Evolutionary conservation across 331 rosid species (phyloP).

Genomic region (Pyracantha coccinea): DNA sequence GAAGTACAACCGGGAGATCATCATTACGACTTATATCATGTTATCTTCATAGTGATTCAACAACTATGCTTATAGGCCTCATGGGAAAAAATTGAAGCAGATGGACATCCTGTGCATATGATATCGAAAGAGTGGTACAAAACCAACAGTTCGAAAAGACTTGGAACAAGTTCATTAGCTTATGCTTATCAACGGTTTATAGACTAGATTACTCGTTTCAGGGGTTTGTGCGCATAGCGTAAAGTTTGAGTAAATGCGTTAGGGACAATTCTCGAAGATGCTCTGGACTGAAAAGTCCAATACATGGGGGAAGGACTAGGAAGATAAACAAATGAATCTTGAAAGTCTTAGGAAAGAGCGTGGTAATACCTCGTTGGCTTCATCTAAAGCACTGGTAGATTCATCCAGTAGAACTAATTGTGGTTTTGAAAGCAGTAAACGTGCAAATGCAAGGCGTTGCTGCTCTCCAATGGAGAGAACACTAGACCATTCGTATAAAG

Average conservation of each 20-base stretch:
- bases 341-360: not conserved
- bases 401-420: slow-evolving; percentile 77
- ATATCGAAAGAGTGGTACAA: not conserved
- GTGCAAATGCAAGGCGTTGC: slow-evolving; percentile 94
- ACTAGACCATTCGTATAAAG: slow-evolving; percentile 75
- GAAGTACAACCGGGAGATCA: not conserved
- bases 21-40: not conserved
- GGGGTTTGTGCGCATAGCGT: not conserved
- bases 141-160: not conserved
- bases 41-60: not conserved
- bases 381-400: slow-evolving; percentile 91
- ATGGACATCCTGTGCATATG: not conserved
- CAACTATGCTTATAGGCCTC: too few species aligned
- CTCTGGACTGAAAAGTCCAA: too few species aligned
- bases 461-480: slow-evolving; percentile 98
- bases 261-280: not conserved
- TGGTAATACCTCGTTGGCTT: slow-evolving; percentile 70
- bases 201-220: not conserved
- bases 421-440: slow-evolving; percentile 79
- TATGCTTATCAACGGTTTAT: too few species aligned
- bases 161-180: too few species aligned
- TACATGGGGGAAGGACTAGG: too few species aligned
- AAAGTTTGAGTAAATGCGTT: not conserved
- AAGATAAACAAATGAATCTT: not conserved
- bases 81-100: too few species aligned